Evolutionary conservation across 164 flowering plant species (phyloP).

Genomic region (Liquidambar formosana): DNA sequence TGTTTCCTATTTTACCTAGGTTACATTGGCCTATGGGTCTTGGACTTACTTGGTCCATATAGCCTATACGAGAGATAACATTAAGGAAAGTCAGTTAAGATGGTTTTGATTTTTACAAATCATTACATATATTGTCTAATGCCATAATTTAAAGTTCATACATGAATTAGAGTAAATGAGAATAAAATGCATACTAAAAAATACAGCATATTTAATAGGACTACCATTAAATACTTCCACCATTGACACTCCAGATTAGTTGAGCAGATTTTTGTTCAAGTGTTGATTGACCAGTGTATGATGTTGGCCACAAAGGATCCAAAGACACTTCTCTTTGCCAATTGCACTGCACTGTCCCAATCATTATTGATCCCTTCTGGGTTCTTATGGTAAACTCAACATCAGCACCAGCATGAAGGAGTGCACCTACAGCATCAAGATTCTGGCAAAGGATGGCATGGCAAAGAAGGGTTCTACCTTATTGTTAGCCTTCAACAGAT

Average conservation of each 20-base stretch:
- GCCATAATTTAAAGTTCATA: too few relatives aligned
- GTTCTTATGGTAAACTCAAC: conserved; percentile 13
- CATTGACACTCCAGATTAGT: conserved; percentile 9
- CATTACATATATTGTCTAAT: too few relatives aligned
- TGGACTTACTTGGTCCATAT: too few relatives aligned
- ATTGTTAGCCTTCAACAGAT: conserved; percentile 7
- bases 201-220: too few relatives aligned
- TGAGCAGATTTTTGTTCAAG: conserved; percentile 1
- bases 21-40: too few relatives aligned
- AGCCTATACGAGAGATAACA: too few relatives aligned
- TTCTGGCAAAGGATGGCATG: conserved; percentile 17
- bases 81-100: too few relatives aligned
- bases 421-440: conserved; percentile 5
- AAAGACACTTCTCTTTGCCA: conserved; percentile 16
- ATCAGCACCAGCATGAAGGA: conserved; percentile 11
- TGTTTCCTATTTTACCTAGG: too few relatives aligned
- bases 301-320: conserved; percentile 8
- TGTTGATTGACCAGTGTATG: background rate
- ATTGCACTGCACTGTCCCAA: conserved; percentile 11
- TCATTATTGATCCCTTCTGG: conserved; percentile 7
- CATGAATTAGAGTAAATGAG: too few relatives aligned
- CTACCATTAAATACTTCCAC: too few relatives aligned
- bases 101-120: too few relatives aligned
- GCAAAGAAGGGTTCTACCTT: conserved; percentile 18
- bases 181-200: too few relatives aligned